Base-by-base conservation (phyloP, 345 rosid species). In the Hibiscus syriacus region DNA sequence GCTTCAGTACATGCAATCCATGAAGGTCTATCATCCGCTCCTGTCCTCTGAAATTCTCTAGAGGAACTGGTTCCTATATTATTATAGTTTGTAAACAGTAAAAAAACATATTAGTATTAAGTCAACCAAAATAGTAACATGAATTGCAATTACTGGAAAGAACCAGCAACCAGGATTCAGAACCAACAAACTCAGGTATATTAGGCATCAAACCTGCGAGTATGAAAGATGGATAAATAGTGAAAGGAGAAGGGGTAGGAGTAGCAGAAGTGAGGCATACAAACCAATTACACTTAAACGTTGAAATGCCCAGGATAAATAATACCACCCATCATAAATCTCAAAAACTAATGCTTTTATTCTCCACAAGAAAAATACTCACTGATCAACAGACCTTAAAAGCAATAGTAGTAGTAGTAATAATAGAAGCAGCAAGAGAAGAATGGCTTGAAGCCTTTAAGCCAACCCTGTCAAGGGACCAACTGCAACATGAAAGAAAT, bases 21-120 rank as follows among this genome's bases (percentile, higher is more conserved):
- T 94, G 99, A 69, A 94, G 85, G 80, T 94, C 99, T 79, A 94
- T 94, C 90, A 94, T 91, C 69, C 89, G 83, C 72, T 91, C 97
- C 32, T 80, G 85, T 39, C 92, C 97, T 84, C 97, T 83, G 43
- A 78, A 83, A 73, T 79, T 77, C 68, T 87, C 96, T 55, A 74
- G 75, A 43, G 83, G 80, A 73, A 69, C 82, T 3, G 89, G 75
- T 94, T 91, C 92, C 98, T 93, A 82, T 59, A 74, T 62, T 63
- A 41, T 63, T 26, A 26, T 46, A 41, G 14, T 25, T 38, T 4
- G 27, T 25, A 25, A 48, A 34, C 36, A 54, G 45, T 16, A 64
- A 34, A 45, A 22, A 49, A 29, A 70, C 60, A 30, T 55, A 43
- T n/a, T 70, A 74, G 23, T 54, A 48, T 36, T 64, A 49, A 55